These are phyloP conservation scores for Penicillium sp. DNA, from an alignment of 2,329 filamentous ascomycete species.

Conservation along the genomic window DNA sequence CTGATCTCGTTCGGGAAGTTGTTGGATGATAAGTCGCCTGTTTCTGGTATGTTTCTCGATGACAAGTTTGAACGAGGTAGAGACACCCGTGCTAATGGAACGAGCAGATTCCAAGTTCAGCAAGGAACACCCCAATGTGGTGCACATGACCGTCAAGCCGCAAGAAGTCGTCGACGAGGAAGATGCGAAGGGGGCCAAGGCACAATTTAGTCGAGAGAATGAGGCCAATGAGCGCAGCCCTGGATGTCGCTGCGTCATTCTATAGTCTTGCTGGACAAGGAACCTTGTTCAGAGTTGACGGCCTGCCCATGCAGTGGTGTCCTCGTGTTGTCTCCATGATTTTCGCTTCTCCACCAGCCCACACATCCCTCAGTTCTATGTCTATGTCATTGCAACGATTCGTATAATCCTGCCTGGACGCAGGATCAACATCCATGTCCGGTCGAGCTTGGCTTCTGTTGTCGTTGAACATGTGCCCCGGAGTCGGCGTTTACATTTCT, in stretches of 20 bases:
- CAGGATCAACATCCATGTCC: slow-evolving; percentile 12
- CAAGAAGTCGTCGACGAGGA: slow-evolving; percentile 79
- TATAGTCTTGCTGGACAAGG: slow-evolving; percentile 38
- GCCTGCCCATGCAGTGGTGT: neutral
- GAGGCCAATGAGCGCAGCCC: slow-evolving; percentile 56
- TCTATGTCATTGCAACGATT: slow-evolving; percentile 9
- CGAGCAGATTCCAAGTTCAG: slow-evolving; percentile 72
- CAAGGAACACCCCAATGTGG: slow-evolving; percentile 70
- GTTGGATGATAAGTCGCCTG: slow-evolving; percentile 77
- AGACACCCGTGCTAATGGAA: neutral
- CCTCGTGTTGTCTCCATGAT: neutral
- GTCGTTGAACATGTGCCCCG: slow-evolving; percentile 15
- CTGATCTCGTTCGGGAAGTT: slow-evolving; percentile 89
- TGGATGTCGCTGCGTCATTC: slow-evolving; percentile 62
- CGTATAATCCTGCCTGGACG: slow-evolving; percentile 15
- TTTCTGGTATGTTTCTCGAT: slow-evolving; percentile 64
- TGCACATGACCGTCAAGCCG: slow-evolving; percentile 92
- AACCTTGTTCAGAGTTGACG: neutral
- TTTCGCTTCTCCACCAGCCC: neutral
- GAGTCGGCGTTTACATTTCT: slow-evolving; percentile 19
- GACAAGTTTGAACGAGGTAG: neutral
- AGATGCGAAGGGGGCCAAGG: slow-evolving; percentile 65
- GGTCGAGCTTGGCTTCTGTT: slow-evolving; percentile 2
- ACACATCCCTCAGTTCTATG: neutral
- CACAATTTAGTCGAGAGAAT: slow-evolving; percentile 46